Evolutionary conservation across 257 asterid species (phyloP), one percentile per base, ranked within the genome.

Genomic region (Salvia rosmarinus): DNA sequence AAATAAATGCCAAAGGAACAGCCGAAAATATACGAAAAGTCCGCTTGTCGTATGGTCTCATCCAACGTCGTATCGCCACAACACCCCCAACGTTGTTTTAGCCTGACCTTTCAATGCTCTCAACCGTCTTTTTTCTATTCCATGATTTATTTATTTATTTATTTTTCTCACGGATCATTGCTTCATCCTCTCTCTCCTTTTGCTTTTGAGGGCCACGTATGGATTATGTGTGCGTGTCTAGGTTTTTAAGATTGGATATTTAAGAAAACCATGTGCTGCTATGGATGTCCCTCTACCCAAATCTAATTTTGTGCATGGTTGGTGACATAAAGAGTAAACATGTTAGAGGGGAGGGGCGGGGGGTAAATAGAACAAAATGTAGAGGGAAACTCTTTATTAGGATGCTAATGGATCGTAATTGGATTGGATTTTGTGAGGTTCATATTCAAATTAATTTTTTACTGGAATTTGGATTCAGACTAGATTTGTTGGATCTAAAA

Each of bases 11-110:
- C 4, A 2, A 30, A 67, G 23, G 4, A 10, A 1, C 43, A 25
- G 7, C 4, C 3, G 14, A 21, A 4, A 44, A 11, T 9, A 11
- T 9, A 63, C 21, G 4, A 58, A 66, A 67, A 67, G 75, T 68
- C 56, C 28, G 64, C 37, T 62, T 72, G 78, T 64, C 54, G 28
- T 67, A 69, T 66, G 46, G 23, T 2, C 9, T 8, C 9, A 61
- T 30, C 74, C 74, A 20, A 70, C 68, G 77, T 69, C 78, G 75
- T 40, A 20, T 44, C 72, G 80, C 78, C 83, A 17, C 83, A 70
- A 30, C 73, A 21, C 73, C 11, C 0, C 58, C 11, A 14, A 60
- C 68, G 64, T 60, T 63, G 17, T 62, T 20, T 67, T 46, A 12
- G 40, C 60, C 11, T 43, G 80, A 30, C 83, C 80, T 65, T 79